Percentiles rank a stretch among this genome's conserved stretches.
phyloP scores from a whole-genome alignment of 1,284 basidiomycete species.

The Ganoderma lingzhi region DNA sequence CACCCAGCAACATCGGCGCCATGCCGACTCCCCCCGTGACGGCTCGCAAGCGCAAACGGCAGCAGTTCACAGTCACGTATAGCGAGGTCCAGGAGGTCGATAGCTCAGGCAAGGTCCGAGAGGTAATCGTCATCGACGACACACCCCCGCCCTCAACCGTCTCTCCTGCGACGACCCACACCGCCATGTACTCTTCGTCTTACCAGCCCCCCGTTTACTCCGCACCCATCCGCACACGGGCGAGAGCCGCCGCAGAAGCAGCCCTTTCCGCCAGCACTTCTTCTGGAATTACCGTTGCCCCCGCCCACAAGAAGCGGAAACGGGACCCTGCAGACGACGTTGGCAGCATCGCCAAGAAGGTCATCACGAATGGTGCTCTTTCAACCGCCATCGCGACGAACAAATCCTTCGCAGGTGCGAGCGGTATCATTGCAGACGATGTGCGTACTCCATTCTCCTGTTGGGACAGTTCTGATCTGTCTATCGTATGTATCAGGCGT shows the following conservation, averaged over 20 bases:
- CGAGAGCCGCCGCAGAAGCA: slow-evolving; percentile 83
- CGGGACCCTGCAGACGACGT: slow-evolving; percentile 73
- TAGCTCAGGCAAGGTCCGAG: slow-evolving; percentile 72
- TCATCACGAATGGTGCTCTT: slow-evolving; percentile 53
- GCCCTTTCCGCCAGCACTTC: slow-evolving; percentile 71
- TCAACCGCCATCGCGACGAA: slow-evolving; percentile 53
- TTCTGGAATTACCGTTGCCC: slow-evolving; percentile 57
- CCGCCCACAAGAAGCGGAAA: slow-evolving; percentile 80
- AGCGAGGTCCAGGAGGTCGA: slow-evolving; percentile 87
- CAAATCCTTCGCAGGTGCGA: slow-evolving; percentile 71
- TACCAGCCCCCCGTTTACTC: slow-evolving; percentile 80
- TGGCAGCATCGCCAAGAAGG: slow-evolving; percentile 69
- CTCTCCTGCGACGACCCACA: slow-evolving; percentile 71
- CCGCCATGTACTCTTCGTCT: slow-evolving; percentile 74
- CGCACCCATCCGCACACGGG: slow-evolving; percentile 79
- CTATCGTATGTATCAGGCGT: slow-evolving; percentile 51
- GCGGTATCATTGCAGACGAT: slow-evolving; percentile 66
- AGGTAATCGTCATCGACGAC: slow-evolving; percentile 90
- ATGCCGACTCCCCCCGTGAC: slow-evolving; percentile 68
- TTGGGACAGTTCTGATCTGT: slow-evolving; percentile 36
- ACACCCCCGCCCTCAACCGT: slow-evolving; percentile 81
- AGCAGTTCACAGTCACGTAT: slow-evolving; percentile 82
- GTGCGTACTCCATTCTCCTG: slow-evolving; percentile 50
- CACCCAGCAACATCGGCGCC: slow-evolving; percentile 41
- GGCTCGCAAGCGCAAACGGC: slow-evolving; percentile 84